Base-by-base conservation (phyloP, 2,329 filamentous ascomycete species). In the Apiospora phragmitis region DNA sequence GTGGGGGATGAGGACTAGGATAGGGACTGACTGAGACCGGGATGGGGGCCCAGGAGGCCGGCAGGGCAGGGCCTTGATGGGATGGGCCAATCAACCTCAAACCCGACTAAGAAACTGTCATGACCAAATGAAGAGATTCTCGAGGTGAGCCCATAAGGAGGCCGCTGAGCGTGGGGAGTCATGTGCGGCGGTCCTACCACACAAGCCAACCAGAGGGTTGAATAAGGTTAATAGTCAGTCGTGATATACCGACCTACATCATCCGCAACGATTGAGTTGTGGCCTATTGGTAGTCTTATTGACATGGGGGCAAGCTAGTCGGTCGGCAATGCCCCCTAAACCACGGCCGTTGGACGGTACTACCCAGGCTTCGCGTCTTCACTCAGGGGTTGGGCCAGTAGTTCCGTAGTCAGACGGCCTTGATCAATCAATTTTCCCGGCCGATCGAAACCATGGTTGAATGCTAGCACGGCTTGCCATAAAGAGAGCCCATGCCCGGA, bases 261-360 rank as follows among this genome's bases (percentile, higher is more conserved):
- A n/a, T 12, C 18, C 8, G 29, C 51, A 21, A 35, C 14, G 26
- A 59, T 35, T 35, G 51, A 18, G 16, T 35, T 21, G 51, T 35
- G 16, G 16, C 51, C 26, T 26, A 21, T 9, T 59, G 4, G 35
- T 35, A 59, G 51, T 32, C 29, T 35, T 59, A 21, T 59, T 59
- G 51, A 21, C 51, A 35, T 59, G 51, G 51, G 51, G 29, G 14
- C 29, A n/a, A 21, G 16, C 51, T 59, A 59, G 51, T 21, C 51
- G 32, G 51, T 55, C 51, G 51, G 51, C 51, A 59, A 59, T 59
- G 51, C 51, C 51, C 51, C 51, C 51, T 59, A 59, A 59, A 12
- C 35, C 51, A 29, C 51, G 51, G 29, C 51, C 51, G 51, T 59
- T 59, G 51, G 32, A 9, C 26, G 51, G 16, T 29, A 35, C 51